Percentiles rank a stretch among this genome's conserved stretches.
These are phyloP conservation scores for Pseudozyma tsukubaensis DNA, from an alignment of 1,284 basidiomycete genomes.

Conservation along the genomic window DNA sequence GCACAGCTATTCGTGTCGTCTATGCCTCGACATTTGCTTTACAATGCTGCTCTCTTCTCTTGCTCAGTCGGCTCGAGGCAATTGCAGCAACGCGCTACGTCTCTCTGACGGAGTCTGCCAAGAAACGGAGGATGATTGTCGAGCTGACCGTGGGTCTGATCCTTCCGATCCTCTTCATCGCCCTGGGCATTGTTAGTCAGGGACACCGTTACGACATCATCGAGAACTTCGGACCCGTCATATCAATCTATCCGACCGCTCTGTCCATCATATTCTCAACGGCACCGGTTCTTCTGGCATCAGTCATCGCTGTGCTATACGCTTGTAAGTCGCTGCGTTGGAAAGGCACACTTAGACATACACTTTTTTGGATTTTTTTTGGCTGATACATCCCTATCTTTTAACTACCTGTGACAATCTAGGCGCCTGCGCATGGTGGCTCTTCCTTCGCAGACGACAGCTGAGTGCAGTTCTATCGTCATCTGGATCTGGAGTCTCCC, in stretches of 20 bases:
- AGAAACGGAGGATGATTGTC: not conserved
- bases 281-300: not conserved
- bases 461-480: constrained; percentile 5
- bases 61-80: constrained; percentile 5
- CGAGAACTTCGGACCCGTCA: constrained; percentile 1
- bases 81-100: constrained; percentile 6
- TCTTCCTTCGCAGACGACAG: constrained; percentile 1
- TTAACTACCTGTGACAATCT: too few relatives aligned
- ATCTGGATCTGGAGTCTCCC: constrained; percentile 1
- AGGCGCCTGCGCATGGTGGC: constrained; percentile 3
- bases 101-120: constrained; percentile 3
- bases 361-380: too few relatives aligned
- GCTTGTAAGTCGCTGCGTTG: not conserved
- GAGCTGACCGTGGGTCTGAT: not conserved
- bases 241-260: not conserved
- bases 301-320: not conserved
- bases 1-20: not conserved
- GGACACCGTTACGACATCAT: constrained; percentile 9
- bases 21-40: constrained; percentile 3
- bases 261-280: constrained; percentile 2
- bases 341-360: not conserved
- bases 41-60: constrained; percentile 5
- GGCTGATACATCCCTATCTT: too few relatives aligned
- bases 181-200: not conserved
- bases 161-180: constrained; percentile 3